Evolutionary conservation across 179 eudicot species (phyloP), one percentile per base, ranked within the genome.

Genomic region (Beta corolliflora): DNA sequence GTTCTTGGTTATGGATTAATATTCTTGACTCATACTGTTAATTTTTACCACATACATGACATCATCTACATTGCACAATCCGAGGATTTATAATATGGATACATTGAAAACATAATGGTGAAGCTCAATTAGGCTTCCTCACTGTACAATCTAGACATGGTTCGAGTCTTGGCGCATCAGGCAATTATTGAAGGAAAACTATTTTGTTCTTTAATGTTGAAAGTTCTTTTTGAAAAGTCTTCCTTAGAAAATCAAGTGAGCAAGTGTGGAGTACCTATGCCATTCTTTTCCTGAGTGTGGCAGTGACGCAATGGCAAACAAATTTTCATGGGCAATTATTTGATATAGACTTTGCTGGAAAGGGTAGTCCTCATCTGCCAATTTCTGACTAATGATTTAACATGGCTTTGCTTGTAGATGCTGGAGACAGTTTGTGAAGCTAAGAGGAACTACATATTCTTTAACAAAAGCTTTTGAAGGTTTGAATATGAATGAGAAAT

Each of bases 361-460:
- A 53, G 8, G 29, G 0, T 74, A 50, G 0, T n/a, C 1, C 11
- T n/a, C 36, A 53, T 31, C 65, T 77, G 59, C 31, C 45, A 25
- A 52, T 58, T 81, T 69, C 54, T 68, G 14, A 50, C 76, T 56
- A 19, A 36, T 25, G 36, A 19, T 63, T 5, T 82, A 81, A 64
- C 48, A 31, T 63, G 56, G 67, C 63, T 54, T 75, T 36, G 52
- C 79, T 56, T 82, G 41, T 82, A 96, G 94, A 85, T 91, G 90
- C 80, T 96, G 99, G 99, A 94, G 90, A 82, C 85, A 56, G 79
- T 96, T 96, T 82, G 79, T 74, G 69, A 86, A 79, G 63, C 63
- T 63, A 60, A 90, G 81, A 45, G 91, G 92, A 82, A 91, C 97
- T 64, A 96, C 98, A n/a, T 77, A 86, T 54, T 83, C 85, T 64